phyloP scores from a whole-genome alignment of 148 eudicot genomes.

The Pouteria glomerata region DNA sequence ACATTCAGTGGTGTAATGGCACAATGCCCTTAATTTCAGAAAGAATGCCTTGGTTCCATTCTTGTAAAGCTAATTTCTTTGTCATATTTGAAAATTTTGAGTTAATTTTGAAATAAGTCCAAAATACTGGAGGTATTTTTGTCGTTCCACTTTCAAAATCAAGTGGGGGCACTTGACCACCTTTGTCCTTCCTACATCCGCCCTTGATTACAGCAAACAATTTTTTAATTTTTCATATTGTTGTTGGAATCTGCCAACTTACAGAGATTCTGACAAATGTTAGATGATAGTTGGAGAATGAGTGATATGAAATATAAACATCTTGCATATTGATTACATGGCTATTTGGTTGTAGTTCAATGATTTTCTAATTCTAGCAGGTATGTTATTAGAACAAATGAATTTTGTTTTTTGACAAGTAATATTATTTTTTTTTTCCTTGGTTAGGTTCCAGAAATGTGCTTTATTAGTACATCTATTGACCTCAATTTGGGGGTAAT shows the following conservation, averaged over 20 bases:
- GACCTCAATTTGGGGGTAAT: slow-evolving; percentile 58
- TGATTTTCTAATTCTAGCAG: neutral
- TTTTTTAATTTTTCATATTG: too few relatives aligned
- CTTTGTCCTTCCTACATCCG: too few relatives aligned
- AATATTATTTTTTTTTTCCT: slow-evolving; percentile 2
- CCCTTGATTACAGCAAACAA: too few relatives aligned
- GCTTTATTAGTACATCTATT: slow-evolving; percentile 59
- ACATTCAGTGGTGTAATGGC: too few relatives aligned
- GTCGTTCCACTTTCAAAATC: too few relatives aligned
- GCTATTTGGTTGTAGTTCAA: neutral
- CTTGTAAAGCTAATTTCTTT: too few relatives aligned
- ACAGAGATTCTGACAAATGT: neutral
- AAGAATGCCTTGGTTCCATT: too few relatives aligned
- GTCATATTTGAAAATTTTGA: too few relatives aligned
- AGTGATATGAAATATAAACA: neutral
- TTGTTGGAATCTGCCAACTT: neutral
- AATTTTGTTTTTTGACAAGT: neutral
- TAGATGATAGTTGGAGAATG: neutral
- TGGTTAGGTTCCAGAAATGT: slow-evolving; percentile 79
- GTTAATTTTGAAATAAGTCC: too few relatives aligned
- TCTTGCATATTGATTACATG: neutral
- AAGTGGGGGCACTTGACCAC: too few relatives aligned
- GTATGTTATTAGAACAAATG: neutral
- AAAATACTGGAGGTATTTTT: too few relatives aligned
- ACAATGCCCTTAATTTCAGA: too few relatives aligned